phyloP scores from a whole-genome alignment of 148 eudicot species.

The Cornus florida region DNA sequence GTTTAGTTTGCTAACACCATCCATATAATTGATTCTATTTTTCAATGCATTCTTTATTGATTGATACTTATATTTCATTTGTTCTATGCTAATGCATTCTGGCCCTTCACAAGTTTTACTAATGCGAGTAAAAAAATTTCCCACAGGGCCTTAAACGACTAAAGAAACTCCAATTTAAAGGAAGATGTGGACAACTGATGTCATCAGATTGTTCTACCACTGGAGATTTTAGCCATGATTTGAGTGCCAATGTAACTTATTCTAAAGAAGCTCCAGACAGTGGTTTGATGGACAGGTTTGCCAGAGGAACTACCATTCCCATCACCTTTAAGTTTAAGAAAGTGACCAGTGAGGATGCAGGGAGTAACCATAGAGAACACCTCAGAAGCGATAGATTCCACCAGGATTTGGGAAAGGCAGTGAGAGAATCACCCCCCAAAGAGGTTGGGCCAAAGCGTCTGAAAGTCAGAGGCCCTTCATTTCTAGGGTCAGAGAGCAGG shows the following conservation, averaged over 20 bases:
- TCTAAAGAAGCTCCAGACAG: slow-evolving; percentile 24
- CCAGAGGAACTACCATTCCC: slow-evolving; percentile 36
- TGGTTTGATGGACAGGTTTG: slow-evolving; percentile 24
- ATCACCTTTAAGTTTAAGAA: slow-evolving; percentile 57
- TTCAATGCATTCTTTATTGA: not conserved
- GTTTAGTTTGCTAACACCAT: not conserved
- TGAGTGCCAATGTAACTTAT: slow-evolving; percentile 4
- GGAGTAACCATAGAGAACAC: slow-evolving; percentile 19
- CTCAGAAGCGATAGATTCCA: slow-evolving; percentile 20
- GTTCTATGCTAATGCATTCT: not conserved
- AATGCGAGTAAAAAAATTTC: not conserved
- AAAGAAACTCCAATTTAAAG: slow-evolving; percentile 52
- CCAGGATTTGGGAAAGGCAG: slow-evolving; percentile 18
- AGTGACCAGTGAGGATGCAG: slow-evolving; percentile 26
- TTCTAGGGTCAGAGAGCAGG: slow-evolving; percentile 29
- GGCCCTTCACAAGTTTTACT: not conserved
- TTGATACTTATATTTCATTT: not conserved
- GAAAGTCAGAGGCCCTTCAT: slow-evolving; percentile 60
- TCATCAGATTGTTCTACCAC: slow-evolving; percentile 22
- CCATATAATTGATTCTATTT: not conserved
- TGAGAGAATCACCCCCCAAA: slow-evolving; percentile 24
- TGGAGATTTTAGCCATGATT: slow-evolving; percentile 12
- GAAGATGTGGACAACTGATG: slow-evolving; percentile 28
- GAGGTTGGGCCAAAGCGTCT: slow-evolving; percentile 54
- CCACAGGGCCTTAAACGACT: slow-evolving; percentile 64